Percentiles rank a stretch among this genome's conserved stretches.
These are phyloP conservation scores for Aspergillus tanneri DNA, from an alignment of 2,329 filamentous ascomycete species.

Conservation along the genomic window DNA sequence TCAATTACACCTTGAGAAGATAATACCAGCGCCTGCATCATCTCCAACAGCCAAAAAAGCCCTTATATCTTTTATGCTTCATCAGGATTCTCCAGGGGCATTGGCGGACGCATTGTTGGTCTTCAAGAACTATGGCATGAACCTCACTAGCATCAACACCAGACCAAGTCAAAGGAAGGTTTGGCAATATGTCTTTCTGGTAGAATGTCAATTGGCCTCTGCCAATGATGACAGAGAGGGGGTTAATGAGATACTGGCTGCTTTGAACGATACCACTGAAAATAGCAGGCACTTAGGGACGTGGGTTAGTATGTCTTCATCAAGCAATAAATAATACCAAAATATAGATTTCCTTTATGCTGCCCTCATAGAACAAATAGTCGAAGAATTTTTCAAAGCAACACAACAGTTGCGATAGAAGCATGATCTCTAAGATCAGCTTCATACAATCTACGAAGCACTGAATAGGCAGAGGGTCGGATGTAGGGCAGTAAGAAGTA, in stretches of 20 bases:
- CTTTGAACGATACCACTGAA: slow-evolving; percentile 39
- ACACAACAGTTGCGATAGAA: no score
- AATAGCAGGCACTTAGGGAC: slow-evolving; percentile 42
- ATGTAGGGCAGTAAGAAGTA: neutral
- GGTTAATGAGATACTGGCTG: slow-evolving; percentile 32
- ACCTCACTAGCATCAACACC: slow-evolving; percentile 88
- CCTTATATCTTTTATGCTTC: slow-evolving; percentile 78
- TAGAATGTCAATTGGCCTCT: slow-evolving; percentile 72
- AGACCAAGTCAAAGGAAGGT: slow-evolving; percentile 70
- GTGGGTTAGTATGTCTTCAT: slow-evolving; percentile 37
- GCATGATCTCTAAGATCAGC: no score
- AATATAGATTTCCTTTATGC: neutral
- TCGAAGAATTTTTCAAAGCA: no score
- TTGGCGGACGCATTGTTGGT: slow-evolving; percentile 76
- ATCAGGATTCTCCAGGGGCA: slow-evolving; percentile 75
- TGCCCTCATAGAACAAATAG: no score
- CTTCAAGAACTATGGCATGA: slow-evolving; percentile 71
- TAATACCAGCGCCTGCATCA: slow-evolving; percentile 9
- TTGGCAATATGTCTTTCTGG: slow-evolving; percentile 94
- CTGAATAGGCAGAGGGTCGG: neutral
- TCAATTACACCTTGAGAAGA: slow-evolving; percentile 18
- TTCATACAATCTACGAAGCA: no score
- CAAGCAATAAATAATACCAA: neutral
- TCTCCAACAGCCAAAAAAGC: slow-evolving; percentile 58
- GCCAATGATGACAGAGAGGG: slow-evolving; percentile 29